Percentiles rank a stretch among this genome's conserved stretches.
phyloP scores from a whole-genome alignment of 1,284 basidiomycete genomes.

The Trametes versicolor region DNA sequence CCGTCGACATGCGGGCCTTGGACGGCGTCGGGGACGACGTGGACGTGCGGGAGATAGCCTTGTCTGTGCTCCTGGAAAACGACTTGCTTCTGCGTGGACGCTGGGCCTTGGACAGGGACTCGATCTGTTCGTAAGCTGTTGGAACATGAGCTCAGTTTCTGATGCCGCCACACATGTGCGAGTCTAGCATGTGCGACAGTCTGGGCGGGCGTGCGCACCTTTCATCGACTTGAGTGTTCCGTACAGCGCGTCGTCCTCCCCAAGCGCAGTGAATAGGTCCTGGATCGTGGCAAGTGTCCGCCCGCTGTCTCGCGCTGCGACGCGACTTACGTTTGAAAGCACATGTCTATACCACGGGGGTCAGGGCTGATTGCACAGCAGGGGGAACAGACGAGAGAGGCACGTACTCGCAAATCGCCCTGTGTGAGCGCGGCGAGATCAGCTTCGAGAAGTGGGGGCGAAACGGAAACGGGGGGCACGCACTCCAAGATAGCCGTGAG shows the following conservation, averaged over 20 bases:
- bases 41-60: slow-evolving; percentile 33
- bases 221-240: slow-evolving; percentile 87
- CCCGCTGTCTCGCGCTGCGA: slow-evolving; percentile 86
- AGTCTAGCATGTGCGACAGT: neutral
- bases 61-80: slow-evolving; percentile 55
- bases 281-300: slow-evolving; percentile 77
- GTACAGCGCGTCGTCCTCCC: slow-evolving; percentile 89
- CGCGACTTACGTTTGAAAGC: slow-evolving; percentile 82
- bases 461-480: slow-evolving; percentile 50
- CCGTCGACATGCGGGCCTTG: slow-evolving; percentile 53
- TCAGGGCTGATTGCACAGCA: slow-evolving; percentile 3
- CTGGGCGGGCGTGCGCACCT: slow-evolving; percentile 56
- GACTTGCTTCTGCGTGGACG: slow-evolving; percentile 76
- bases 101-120: slow-evolving; percentile 66
- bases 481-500: slow-evolving; percentile 94
- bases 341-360: slow-evolving; percentile 67
- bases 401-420: slow-evolving; percentile 87
- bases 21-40: slow-evolving; percentile 37
- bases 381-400: slow-evolving; percentile 1
- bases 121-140: slow-evolving; percentile 81
- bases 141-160: slow-evolving; percentile 16
- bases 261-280: slow-evolving; percentile 86
- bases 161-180: neutral
- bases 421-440: slow-evolving; percentile 42
- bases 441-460: slow-evolving; percentile 19